These are phyloP conservation scores for Yamadazyma akitaensis DNA, from an alignment of 805 yeast genomes.

Conservation along the genomic window DNA sequence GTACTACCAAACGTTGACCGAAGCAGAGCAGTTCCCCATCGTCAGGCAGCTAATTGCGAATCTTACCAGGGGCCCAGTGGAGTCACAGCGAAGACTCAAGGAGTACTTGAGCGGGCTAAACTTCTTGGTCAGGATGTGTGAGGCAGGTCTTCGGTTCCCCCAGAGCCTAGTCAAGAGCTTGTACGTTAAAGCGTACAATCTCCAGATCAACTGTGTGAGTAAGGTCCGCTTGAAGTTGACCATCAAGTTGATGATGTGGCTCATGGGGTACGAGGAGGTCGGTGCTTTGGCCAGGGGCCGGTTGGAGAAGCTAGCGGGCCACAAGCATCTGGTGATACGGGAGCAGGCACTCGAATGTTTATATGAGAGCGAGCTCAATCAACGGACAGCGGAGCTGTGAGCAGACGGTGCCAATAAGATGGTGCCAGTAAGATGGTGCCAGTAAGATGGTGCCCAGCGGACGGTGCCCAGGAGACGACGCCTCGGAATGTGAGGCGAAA, in stretches of 20 bases:
- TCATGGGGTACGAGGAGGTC: conserved; percentile 21
- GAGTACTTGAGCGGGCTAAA: conserved; percentile 22
- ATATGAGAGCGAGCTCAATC: neutral
- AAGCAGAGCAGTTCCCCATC: no score
- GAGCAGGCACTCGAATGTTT: neutral
- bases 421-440: no score
- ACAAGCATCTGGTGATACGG: neutral
- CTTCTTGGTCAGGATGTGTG: conserved; percentile 38
- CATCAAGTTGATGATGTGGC: conserved; percentile 41
- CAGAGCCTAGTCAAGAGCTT: conserved; percentile 30
- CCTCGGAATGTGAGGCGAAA: no score
- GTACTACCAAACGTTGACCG: conserved; percentile 11
- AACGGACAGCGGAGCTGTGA: no score
- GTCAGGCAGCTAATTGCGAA: no score
- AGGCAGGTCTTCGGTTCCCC: conserved; percentile 35
- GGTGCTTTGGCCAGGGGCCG: neutral
- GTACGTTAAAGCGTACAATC: conserved; percentile 50
- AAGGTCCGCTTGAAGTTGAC: conserved; percentile 35
- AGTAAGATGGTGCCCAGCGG: no score
- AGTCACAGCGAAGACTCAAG: conserved; percentile 15
- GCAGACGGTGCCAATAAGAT: no score
- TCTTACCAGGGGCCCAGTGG: no score
- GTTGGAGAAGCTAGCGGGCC: neutral
- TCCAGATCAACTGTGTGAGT: conserved; percentile 50
- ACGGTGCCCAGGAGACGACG: no score